A percentile compares a stretch with the other conserved stretches of the same genome.
These are phyloP conservation scores for Nicotiana knightiana DNA, from an alignment of 257 asterid species.

Conservation along the genomic window DNA sequence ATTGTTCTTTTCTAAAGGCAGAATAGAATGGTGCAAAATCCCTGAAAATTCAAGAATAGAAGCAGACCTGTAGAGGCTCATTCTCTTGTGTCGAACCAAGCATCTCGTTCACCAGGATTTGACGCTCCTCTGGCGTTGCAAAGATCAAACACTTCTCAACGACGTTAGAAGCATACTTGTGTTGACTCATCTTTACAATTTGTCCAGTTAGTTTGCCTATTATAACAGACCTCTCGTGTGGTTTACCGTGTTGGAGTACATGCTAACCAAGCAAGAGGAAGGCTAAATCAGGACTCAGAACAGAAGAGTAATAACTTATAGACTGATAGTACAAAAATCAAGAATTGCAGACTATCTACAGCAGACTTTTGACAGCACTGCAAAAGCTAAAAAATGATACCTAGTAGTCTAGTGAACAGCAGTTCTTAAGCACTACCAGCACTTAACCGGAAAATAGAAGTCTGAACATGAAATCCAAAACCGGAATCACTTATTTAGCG, in stretches of 20 bases:
- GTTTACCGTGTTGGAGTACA: slow-evolving; percentile 72
- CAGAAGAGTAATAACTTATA: not conserved
- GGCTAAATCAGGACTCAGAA: not conserved
- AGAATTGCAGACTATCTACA: not conserved
- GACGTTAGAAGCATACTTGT: slow-evolving; percentile 87
- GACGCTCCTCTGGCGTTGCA: slow-evolving; percentile 66
- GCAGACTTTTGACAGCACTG: no score
- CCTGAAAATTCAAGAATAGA: not conserved
- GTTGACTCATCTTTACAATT: slow-evolving; percentile 86
- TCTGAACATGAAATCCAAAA: not conserved
- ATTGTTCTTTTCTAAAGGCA: not conserved
- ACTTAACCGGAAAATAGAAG: not conserved
- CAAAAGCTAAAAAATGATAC: not conserved
- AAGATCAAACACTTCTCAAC: slow-evolving; percentile 81
- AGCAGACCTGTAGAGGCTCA: slow-evolving; percentile 75
- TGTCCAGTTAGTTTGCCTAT: slow-evolving; percentile 76
- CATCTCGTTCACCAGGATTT: slow-evolving; percentile 68
- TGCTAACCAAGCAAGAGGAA: slow-evolving; percentile 42
- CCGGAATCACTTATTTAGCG: not conserved
- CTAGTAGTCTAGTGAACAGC: not conserved
- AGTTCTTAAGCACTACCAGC: not conserved
- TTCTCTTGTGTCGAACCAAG: slow-evolving; percentile 86
- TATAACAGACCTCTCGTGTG: slow-evolving; percentile 62
- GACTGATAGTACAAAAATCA: not conserved
- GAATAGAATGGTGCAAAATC: not conserved